Conservation (phyloP, 495 filamentous ascomycete genomes). For the Staphylotrichum tortipilum region DNA sequence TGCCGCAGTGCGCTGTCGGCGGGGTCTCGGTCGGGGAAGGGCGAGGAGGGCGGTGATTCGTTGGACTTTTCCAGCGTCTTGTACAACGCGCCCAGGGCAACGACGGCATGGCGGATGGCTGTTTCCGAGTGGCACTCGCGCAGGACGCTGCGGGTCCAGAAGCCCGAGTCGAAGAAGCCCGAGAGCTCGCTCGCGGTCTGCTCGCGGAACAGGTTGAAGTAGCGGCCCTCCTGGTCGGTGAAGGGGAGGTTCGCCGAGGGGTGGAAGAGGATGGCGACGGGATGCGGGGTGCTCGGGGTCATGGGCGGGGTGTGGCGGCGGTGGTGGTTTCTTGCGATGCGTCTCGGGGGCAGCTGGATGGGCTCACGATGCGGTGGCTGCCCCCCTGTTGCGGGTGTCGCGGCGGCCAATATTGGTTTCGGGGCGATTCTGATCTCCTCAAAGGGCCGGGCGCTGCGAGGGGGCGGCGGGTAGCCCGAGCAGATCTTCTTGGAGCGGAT, state of each 20-base stretch:
- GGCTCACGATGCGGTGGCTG: slow-evolving; percentile 19
- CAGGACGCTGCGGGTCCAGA: slow-evolving; percentile 51
- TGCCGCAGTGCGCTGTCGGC: slow-evolving; percentile 31
- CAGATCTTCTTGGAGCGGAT: slow-evolving; percentile 41
- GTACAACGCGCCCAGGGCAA: slow-evolving; percentile 56
- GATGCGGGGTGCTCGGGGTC: slow-evolving; percentile 22
- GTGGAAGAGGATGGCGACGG: slow-evolving; percentile 18
- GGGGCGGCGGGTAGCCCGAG: slow-evolving; percentile 44
- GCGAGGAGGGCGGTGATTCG: slow-evolving; percentile 40
- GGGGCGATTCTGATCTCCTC: slow-evolving; percentile 39
- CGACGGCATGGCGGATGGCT: slow-evolving; percentile 55
- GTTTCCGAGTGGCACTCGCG: slow-evolving; percentile 54
- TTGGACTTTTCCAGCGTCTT: slow-evolving; percentile 48
- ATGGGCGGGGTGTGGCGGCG: slow-evolving; percentile 26
- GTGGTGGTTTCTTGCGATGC: slow-evolving; percentile 20
- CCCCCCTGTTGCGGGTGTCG: slow-evolving; percentile 7
- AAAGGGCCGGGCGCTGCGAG: slow-evolving; percentile 31
- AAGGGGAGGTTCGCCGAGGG: slow-evolving; percentile 32
- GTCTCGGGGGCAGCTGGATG: slow-evolving; percentile 19
- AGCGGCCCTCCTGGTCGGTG: slow-evolving; percentile 41
- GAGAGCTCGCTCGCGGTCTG: slow-evolving; percentile 51
- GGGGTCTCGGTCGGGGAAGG: slow-evolving; percentile 20
- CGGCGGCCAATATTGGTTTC: slow-evolving; percentile 22
- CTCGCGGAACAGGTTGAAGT: slow-evolving; percentile 52
- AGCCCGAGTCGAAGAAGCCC: slow-evolving; percentile 53